Evolutionary conservation across 2,329 filamentous ascomycete species (phyloP), one percentile per base, ranked within the genome.

Genomic region (Whalleya microplaca): DNA sequence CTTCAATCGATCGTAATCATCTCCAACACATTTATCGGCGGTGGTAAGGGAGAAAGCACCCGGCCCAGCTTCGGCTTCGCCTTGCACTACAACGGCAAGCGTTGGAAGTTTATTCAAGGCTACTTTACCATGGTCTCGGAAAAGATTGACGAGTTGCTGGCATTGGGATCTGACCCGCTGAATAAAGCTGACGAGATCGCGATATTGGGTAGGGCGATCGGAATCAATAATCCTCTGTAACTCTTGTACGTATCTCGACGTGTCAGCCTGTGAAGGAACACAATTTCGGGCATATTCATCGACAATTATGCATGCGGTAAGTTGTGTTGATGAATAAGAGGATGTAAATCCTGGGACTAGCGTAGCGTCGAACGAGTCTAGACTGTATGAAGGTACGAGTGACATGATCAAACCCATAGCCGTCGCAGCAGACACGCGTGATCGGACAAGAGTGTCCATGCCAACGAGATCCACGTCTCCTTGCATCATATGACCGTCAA

Each of bases 401-500:
- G 88, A 86, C 78, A 99, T 90, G 42, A 96, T 82, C 63, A 91
- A 83, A 32, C 94, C 95, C 73, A 99, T 86, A 2, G 95, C 95
- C 68, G 84, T 87, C 19, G 94, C 91, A 12, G 93, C 91, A 56
- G 86, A 90, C n/a, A 96, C 88, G 64, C 94, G 90, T 7, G 93
- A 96, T 59, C 94, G 87, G 48, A 98, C 86, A 73, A 99, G 85
- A 6, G 88, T 88, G 58, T 99, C 95, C 67, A 90, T 84, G 29
- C 95, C 93, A 21, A 99, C 93, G 42, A 99, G 81, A 69, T 99
- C 96, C 45, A 98, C 88, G 68, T 99, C 96, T 49, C 96, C 95
- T 71, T 94, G 91, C 79, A 99, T 92, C 89, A 99, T 97, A 65
- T 96, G 93, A 9, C 93, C 95, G 72, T 99, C 95, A 18, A 99